These are phyloP conservation scores for Ogataea hybrid DNA, from an alignment of 1,139 yeast species.

Conservation along the genomic window DNA sequence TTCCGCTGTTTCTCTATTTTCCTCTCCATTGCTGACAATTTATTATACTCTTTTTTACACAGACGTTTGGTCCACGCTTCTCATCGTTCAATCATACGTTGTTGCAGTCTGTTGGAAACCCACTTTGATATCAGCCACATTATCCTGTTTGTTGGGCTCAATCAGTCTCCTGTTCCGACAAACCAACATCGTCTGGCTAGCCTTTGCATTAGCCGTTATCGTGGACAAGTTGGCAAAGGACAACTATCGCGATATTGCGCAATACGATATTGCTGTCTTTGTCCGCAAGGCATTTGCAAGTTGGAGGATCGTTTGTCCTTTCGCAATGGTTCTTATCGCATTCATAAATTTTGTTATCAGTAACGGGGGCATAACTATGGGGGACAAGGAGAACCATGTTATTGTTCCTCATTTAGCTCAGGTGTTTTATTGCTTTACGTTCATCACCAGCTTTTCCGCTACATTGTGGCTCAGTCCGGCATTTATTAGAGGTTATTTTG, in stretches of 20 bases:
- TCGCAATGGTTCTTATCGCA: conserved; percentile 43
- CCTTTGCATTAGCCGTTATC: conserved; percentile 54
- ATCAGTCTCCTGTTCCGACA: conserved; percentile 75
- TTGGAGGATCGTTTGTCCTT: conserved; percentile 47
- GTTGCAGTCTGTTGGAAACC: conserved; percentile 32
- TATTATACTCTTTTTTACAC: conserved; percentile 84
- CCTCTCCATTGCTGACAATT: conserved; percentile 70
- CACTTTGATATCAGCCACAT: conserved; percentile 21
- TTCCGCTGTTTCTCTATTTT: conserved; percentile 47
- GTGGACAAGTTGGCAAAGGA: conserved; percentile 47
- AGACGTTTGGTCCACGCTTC: conserved; percentile 85
- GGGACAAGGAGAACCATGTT: conserved; percentile 84
- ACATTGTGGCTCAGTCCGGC: conserved; percentile 62
- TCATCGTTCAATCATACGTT: conserved; percentile 53
- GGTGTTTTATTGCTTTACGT: conserved; percentile 70
- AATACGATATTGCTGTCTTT: conserved; percentile 25
- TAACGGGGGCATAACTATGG: conserved; percentile 82
- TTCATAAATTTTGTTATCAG: conserved; percentile 56
- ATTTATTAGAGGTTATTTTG: conserved; percentile 36
- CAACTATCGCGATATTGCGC: conserved; percentile 27
- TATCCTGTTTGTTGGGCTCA: conserved; percentile 49
- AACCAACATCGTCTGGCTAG: conserved; percentile 87
- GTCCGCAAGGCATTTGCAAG: conserved; percentile 29
- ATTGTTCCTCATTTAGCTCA: conserved; percentile 75
- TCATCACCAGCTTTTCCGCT: conserved; percentile 59